A percentile compares a stretch with the other conserved stretches of the same genome.
phyloP scores from a whole-genome alignment of 169 alveolate species.

The Toxoplasma gondii region DNA sequence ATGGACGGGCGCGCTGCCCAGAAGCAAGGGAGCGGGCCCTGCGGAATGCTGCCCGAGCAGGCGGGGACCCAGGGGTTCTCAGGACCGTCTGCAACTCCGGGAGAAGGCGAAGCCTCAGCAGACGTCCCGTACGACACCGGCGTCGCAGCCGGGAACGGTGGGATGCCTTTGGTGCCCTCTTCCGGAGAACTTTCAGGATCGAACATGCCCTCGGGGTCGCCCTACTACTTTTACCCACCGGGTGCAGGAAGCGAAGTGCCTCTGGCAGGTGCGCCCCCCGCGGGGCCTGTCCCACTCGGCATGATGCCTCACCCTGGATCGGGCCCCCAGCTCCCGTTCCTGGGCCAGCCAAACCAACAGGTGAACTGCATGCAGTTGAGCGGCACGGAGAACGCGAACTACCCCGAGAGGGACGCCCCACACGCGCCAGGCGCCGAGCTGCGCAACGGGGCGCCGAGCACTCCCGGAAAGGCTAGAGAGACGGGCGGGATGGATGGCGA shows the following conservation, averaged over 20 bases:
- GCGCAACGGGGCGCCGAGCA: not conserved
- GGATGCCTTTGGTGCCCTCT: not conserved
- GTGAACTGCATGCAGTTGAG: not conserved
- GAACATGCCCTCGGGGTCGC: not conserved
- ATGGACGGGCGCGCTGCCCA: not conserved
- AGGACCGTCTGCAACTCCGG: not conserved
- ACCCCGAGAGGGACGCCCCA: not conserved
- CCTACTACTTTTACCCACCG: not conserved
- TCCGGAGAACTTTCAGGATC: not conserved
- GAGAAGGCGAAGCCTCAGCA: not conserved
- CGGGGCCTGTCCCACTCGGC: not conserved
- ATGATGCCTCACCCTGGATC: not conserved
- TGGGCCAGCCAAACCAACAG: not conserved
- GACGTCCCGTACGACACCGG: not conserved
- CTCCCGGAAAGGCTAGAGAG: not conserved
- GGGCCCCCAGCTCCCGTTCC: not conserved
- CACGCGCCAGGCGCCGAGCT: not conserved
- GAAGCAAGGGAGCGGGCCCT: not conserved
- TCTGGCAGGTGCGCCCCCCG: not conserved
- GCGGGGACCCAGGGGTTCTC: not conserved
- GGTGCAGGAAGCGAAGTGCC: not conserved
- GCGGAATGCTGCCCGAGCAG: not conserved
- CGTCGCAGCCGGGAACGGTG: not conserved
- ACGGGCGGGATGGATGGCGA: not conserved
- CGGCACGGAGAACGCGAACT: not conserved